Evolutionary conservation across 371 early-diverging fungal genomes (phyloP), one percentile per base, ranked within the genome.

Genomic region (Lichtheimia ornata): DNA sequence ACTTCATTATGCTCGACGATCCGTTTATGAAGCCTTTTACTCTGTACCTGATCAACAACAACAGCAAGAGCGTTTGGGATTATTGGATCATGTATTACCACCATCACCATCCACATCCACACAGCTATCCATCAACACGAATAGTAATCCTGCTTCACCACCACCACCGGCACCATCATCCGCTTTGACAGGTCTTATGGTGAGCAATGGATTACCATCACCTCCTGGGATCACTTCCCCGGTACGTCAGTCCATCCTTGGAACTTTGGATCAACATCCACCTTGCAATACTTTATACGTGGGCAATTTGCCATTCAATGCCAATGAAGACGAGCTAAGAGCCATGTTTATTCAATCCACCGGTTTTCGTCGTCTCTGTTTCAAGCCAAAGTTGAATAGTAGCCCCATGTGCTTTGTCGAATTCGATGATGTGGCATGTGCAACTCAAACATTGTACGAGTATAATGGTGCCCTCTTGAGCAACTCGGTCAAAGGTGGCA

Each of bases 271-370:
- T 65, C 96, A 95, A 72, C 92, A 97, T 70, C 95, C 96, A n/a
- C 96, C 96, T 2, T 96, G 97, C 79, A 97, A 96, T 70, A 96
- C 96, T 4, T 79, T 95, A n/a, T 96, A 96, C 70, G 95, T 97
- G n/a, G 96, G 96, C 45, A 96, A 96, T 68, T 74, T 97, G 27
- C 94, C 96, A 4, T 74, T 80, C 58, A 88, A 91, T 64, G 85
- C 95, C 12, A 79, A 74, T 30, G 95, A 95, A 70, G 91, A 91
- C 4, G 96, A 97, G 67, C 84, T 97, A 50, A 82, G 85, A 12
- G 67, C 75, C 28, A 59, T 95, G 54, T 97, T 97, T 73, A 74
- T 81, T 5, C 69, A 72, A 9, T 89, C 90, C 59, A 67, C 78
- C 24, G 97, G 97, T 9, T 97, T 88, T 83, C 88, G 89, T 57